Evolutionary conservation across 768 basidiomycete species (phyloP).

Genomic region (Hemileccinum rubropunctum): DNA sequence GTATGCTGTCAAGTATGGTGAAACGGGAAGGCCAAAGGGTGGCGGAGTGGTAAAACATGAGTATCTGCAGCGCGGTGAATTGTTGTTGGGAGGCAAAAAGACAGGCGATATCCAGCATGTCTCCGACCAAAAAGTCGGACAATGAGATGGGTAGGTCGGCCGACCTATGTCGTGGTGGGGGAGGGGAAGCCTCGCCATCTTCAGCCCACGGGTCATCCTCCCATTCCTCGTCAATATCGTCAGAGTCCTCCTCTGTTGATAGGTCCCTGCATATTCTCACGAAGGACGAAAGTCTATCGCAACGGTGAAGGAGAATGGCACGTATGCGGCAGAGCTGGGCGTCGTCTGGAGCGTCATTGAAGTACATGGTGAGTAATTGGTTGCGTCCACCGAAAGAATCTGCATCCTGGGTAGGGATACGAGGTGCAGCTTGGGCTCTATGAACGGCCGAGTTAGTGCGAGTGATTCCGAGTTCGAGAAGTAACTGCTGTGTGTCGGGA

Average conservation of each 20-base stretch:
- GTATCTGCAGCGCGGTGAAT: constrained; percentile 53
- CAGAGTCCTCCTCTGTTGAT: constrained; percentile 26
- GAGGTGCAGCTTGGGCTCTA: constrained; percentile 42
- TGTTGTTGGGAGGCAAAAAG: constrained; percentile 62
- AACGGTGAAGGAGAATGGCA: constrained; percentile 59
- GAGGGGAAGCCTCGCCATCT: constrained; percentile 30
- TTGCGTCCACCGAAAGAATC: constrained; percentile 16
- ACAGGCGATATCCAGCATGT: constrained; percentile 58
- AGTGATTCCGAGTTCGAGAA: constrained; percentile 63
- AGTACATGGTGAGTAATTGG: constrained; percentile 47
- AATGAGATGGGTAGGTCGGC: constrained; percentile 50
- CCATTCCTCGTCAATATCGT: constrained; percentile 44
- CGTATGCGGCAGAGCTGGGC: constrained; percentile 67
- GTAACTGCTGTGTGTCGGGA: constrained; percentile 48
- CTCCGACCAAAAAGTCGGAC: constrained; percentile 57
- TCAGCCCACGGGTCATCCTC: constrained; percentile 69
- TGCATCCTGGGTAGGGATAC: constrained; percentile 17
- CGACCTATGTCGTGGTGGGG: constrained; percentile 17
- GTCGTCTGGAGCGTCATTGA: constrained; percentile 54
- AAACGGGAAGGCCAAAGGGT: constrained; percentile 69
- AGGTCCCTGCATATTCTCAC: constrained; percentile 52
- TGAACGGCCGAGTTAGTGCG: constrained; percentile 51
- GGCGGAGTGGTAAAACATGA: constrained; percentile 56
- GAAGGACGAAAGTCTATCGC: constrained; percentile 73
- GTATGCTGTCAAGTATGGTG: constrained; percentile 67